phyloP scores from a whole-genome alignment of 176 grass and related monocot species.

The Aechmea fasciata region DNA sequence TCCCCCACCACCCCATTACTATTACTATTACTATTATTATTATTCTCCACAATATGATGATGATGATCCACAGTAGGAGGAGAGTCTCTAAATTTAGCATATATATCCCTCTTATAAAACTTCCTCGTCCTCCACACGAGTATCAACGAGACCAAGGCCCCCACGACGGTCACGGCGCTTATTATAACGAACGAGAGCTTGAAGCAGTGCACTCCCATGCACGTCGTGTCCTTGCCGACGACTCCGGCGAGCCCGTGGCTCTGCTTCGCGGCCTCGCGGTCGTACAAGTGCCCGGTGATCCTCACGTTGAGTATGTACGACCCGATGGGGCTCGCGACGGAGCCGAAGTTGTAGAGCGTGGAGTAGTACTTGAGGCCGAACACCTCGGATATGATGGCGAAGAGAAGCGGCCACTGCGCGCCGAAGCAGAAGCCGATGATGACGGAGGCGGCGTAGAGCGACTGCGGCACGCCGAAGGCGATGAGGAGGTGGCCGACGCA shows the following conservation, averaged over 20 bases:
- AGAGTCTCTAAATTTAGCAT: slow-evolving; percentile 34
- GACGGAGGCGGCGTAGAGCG: slow-evolving; percentile 36
- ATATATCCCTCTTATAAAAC: slow-evolving; percentile 56
- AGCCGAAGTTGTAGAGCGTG: slow-evolving; percentile 69
- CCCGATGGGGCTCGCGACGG: slow-evolving; percentile 57
- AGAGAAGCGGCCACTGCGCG: slow-evolving; percentile 65
- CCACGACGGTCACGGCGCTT: slow-evolving; percentile 37
- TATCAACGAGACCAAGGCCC: slow-evolving; percentile 41
- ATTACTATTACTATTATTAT: too few relatives aligned
- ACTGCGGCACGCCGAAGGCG: slow-evolving; percentile 50
- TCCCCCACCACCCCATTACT: too few relatives aligned
- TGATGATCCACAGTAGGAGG: too few relatives aligned
- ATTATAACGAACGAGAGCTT: slow-evolving; percentile 48
- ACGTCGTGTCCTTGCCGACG: slow-evolving; percentile 32
- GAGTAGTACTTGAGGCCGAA: slow-evolving; percentile 90
- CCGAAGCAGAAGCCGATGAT: slow-evolving; percentile 73
- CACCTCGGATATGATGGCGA: slow-evolving; percentile 75
- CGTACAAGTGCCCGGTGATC: slow-evolving; percentile 50
- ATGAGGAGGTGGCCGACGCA: slow-evolving; percentile 73
- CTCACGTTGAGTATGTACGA: slow-evolving; percentile 56
- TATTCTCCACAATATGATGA: too few relatives aligned
- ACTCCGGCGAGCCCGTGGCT: slow-evolving; percentile 15
- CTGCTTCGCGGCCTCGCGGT: slow-evolving; percentile 43
- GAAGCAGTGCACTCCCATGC: slow-evolving; percentile 53
- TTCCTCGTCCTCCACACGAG: slow-evolving; percentile 48